A percentile compares a stretch with the other conserved stretches of the same genome.
Conservation (phyloP, 2,329 filamentous ascomycete species). For the Fusarium sp. region DNA sequence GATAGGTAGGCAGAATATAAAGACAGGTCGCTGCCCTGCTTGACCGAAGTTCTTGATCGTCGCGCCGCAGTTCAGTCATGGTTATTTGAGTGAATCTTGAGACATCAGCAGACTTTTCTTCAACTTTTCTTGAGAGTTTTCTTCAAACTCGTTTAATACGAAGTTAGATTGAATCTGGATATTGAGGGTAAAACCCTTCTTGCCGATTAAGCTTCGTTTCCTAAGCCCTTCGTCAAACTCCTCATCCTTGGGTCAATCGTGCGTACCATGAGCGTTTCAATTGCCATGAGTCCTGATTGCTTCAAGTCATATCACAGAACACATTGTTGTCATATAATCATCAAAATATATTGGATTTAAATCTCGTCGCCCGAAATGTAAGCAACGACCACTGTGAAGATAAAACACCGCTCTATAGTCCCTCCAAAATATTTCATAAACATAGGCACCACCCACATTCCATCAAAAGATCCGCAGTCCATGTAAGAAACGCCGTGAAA, state of each 20-base stretch:
- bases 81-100: not conserved
- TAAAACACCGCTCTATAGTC: constrained; percentile 37
- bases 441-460: constrained; percentile 30
- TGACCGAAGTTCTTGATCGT: not conserved
- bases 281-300: not conserved
- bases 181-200: not conserved
- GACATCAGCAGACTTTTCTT: not conserved
- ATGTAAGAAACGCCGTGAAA: constrained; percentile 44
- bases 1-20: not conserved
- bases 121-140: not conserved
- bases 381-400: constrained; percentile 35
- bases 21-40: not conserved
- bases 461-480: constrained; percentile 34
- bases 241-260: not conserved
- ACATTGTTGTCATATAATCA: not conserved
- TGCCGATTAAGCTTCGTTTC: not conserved
- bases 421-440: constrained; percentile 32
- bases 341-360: constrained; percentile 35
- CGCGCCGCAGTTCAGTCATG: not conserved
- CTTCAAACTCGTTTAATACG: not conserved
- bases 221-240: not conserved
- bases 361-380: constrained; percentile 30
- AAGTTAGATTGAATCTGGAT: not conserved
- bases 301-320: not conserved
- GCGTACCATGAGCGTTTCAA: not conserved